Base-by-base conservation (phyloP, 768 basidiomycete genomes). In the Phaeotremella skinneri region DNA sequence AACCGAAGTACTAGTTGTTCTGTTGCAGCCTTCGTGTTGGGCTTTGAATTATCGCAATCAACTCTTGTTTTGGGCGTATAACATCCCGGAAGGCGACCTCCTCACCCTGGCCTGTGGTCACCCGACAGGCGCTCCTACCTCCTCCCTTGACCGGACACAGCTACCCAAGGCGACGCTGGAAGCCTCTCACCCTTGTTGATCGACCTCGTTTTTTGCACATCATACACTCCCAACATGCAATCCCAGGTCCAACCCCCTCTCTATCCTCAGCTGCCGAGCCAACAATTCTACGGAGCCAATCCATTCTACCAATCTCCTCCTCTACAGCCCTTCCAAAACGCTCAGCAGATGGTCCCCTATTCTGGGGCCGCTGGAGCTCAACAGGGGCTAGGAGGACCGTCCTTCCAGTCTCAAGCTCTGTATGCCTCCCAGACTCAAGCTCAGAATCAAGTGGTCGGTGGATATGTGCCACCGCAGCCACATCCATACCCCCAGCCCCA, bases 241-340 rank as follows among this genome's bases (percentile, higher is more conserved):
- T 41, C 27, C n/a, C 47, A 55, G 29, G 32, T 29, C 21, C 37
- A 32, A 52, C 57, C 42, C 31, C 48, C 49, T n/a, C 7, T 58
- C 2, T 58, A 58, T 34, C 57, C 57, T 14, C 57, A 52, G 32
- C 45, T 58, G 9, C 57, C 57, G 3, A 42, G 29, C 52, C 49
- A 51, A 21, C 50, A 29, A 7, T 39, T 30, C 17, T 55, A 47
- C 17, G 34, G 34, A 37, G 17, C 7, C 34, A 37, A 17, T 37
- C 34, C 13, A 45, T 21, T 13, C 13, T 45, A 11, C 43, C 43
- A 45, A 23, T 45, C 43, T 39, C 37, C 9, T 9, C 37, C 37
- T 39, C n/a, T n/a, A n/a, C 37, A 39, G 37, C n/a, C 9, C 43
- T 45, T 45, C 13, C 11, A 45, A 13, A 11, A 7, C 11, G 7